These are phyloP conservation scores for Barbatosphaeria neglecta DNA, from an alignment of 495 filamentous ascomycete genomes.

Conservation along the genomic window DNA sequence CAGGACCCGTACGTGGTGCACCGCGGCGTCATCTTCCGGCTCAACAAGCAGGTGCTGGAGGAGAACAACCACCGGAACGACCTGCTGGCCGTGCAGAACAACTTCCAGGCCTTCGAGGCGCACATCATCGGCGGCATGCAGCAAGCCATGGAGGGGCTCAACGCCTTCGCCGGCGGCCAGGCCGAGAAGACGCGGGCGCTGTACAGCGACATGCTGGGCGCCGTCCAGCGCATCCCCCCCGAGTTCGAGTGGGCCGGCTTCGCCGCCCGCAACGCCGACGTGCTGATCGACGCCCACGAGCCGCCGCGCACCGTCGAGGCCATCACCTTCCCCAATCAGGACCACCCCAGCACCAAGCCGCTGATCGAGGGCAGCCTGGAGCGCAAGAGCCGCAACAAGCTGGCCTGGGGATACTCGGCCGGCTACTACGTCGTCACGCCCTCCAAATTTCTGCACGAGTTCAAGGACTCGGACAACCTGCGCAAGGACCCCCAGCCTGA, in stretches of 20 bases:
- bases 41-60: conserved; percentile 83
- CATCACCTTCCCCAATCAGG: conserved; percentile 78
- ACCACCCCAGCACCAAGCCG: conserved; percentile 66
- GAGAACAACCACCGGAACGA: conserved; percentile 94
- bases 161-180: conserved; percentile 63
- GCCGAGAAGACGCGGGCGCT: conserved; percentile 67
- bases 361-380: conserved; percentile 80
- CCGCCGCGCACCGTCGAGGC: conserved; percentile 57
- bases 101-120: conserved; percentile 77
- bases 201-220: conserved; percentile 70
- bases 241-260: conserved; percentile 93
- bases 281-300: conserved; percentile 69
- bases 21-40: conserved; percentile 66
- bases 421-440: conserved; percentile 85
- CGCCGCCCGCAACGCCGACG: conserved; percentile 48
- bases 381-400: conserved; percentile 69
- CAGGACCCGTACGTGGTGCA: conserved; percentile 85
- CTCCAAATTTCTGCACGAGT: conserved; percentile 82
- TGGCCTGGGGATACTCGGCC: conserved; percentile 62
- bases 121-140: conserved; percentile 81
- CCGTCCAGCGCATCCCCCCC: conserved; percentile 67
- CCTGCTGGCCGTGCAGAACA: conserved; percentile 74
- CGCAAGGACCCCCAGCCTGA: conserved; percentile 73
- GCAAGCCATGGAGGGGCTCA: conserved; percentile 65
- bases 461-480: conserved; percentile 84